These are phyloP conservation scores for Nidula niveotomentosa DNA, from an alignment of 1,284 basidiomycete genomes.

Conservation along the genomic window DNA sequence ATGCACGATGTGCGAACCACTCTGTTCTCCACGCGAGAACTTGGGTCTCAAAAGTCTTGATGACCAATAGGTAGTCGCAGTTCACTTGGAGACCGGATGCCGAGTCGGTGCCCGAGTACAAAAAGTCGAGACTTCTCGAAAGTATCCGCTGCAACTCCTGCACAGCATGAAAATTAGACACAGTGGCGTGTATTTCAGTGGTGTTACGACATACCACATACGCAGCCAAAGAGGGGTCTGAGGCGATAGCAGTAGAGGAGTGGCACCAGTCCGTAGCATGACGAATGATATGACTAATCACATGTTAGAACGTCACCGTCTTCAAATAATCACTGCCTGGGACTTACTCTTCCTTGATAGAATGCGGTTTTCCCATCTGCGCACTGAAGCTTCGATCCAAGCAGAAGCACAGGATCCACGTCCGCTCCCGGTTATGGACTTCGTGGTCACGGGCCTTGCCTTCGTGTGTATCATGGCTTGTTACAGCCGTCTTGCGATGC, in stretches of 20 bases:
- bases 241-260: slow-evolving; percentile 57
- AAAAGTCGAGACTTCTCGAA: slow-evolving; percentile 85
- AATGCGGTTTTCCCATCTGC: slow-evolving; percentile 91
- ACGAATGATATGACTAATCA: slow-evolving; percentile 79
- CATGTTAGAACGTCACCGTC: background rate
- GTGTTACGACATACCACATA: slow-evolving; percentile 57
- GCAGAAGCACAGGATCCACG: slow-evolving; percentile 91
- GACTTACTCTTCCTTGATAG: slow-evolving; percentile 81
- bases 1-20: slow-evolving; percentile 43
- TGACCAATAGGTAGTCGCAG: slow-evolving; percentile 83
- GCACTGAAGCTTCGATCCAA: slow-evolving; percentile 90
- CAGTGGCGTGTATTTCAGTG: slow-evolving; percentile 2
- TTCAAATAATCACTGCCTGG: background rate
- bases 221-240: slow-evolving; percentile 67
- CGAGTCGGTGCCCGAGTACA: slow-evolving; percentile 84
- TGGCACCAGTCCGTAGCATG: slow-evolving; percentile 75
- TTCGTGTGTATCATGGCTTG: slow-evolving; percentile 72
- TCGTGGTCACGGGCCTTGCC: slow-evolving; percentile 74
- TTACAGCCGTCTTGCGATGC: slow-evolving; percentile 81
- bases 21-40: slow-evolving; percentile 68
- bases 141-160: slow-evolving; percentile 87
- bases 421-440: slow-evolving; percentile 91
- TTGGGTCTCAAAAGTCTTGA: slow-evolving; percentile 85
- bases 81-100: slow-evolving; percentile 86
- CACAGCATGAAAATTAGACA: slow-evolving; percentile 4